Evolutionary conservation across 345 rosid species (phyloP).

Genomic region (Gossypium anomalum): DNA sequence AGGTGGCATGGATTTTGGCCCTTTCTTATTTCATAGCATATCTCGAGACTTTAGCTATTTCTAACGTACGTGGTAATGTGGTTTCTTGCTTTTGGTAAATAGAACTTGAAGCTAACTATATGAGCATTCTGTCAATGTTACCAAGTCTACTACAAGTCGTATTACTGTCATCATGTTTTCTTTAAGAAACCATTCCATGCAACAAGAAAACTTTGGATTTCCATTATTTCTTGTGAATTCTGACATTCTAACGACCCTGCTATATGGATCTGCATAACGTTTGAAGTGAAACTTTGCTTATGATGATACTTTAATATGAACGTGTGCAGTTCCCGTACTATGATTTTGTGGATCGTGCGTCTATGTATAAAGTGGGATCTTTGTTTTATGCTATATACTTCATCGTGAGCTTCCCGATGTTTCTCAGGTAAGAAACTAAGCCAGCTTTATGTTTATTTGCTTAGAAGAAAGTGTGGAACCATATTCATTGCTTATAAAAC

Average conservation of each 20-base stretch:
- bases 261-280: neutral
- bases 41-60: conserved; percentile 87
- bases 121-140: neutral
- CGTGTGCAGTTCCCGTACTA: conserved; percentile 90
- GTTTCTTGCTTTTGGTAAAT: conserved; percentile 2
- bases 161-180: neutral
- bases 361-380: conserved; percentile 94
- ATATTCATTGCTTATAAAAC: neutral
- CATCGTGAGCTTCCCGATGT: conserved; percentile 98
- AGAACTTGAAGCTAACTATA: neutral
- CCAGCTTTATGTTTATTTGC: neutral
- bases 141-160: neutral
- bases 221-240: neutral
- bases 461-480: neutral
- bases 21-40: conserved; percentile 93
- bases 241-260: neutral
- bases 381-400: conserved; percentile 95
- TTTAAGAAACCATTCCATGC: neutral
- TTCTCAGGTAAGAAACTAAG: conserved; percentile 64
- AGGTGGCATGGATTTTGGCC: conserved; percentile 87
- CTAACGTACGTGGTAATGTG: conserved; percentile 57
- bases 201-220: neutral
- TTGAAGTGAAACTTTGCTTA: conserved; percentile 2
- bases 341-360: conserved; percentile 86
- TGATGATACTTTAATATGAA: conserved; percentile 21